Evolutionary conservation across 179 eudicot genomes (phyloP).

Genomic region (Patellifolia procumbens): DNA sequence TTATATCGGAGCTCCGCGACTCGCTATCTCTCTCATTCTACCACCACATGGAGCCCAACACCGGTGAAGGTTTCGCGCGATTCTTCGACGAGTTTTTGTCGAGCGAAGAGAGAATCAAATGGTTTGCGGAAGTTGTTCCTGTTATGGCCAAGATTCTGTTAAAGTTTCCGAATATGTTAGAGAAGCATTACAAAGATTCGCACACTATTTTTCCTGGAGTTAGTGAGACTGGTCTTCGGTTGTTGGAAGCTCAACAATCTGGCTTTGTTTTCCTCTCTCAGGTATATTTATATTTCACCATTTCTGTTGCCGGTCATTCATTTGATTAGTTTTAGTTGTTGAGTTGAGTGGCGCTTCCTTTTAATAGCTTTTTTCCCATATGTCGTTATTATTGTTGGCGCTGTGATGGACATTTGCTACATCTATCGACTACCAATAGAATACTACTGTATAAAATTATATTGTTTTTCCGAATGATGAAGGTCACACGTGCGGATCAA

Average conservation of each 20-base stretch:
- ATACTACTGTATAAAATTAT: too few relatives aligned
- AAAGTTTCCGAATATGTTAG: constrained; percentile 57
- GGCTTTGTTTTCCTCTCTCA: constrained; percentile 77
- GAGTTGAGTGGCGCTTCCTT: too few relatives aligned
- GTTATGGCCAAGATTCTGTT: constrained; percentile 57
- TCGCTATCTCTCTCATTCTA: constrained; percentile 45
- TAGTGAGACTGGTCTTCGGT: constrained; percentile 59
- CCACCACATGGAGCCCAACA: constrained; percentile 31
- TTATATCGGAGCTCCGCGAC: constrained; percentile 56
- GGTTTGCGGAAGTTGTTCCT: constrained; percentile 70
- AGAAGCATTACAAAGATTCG: constrained; percentile 59
- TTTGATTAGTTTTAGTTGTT: too few relatives aligned
- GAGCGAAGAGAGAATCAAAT: constrained; percentile 51
- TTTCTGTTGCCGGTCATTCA: too few relatives aligned
- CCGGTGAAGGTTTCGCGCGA: constrained; percentile 57
- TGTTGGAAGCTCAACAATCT: constrained; percentile 65
- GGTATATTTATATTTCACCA: constrained; percentile 34
- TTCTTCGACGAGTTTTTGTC: constrained; percentile 74
- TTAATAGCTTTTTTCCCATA: too few relatives aligned
- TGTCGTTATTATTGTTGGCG: too few relatives aligned
- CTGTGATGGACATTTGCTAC: too few relatives aligned
- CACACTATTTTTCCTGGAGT: constrained; percentile 36
- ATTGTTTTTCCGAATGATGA: too few relatives aligned
- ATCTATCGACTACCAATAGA: too few relatives aligned
- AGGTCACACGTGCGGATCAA: too few relatives aligned